Base-by-base conservation (phyloP, 495 filamentous ascomycete genomes). In the Thermochaetoides thermophila region DNA sequence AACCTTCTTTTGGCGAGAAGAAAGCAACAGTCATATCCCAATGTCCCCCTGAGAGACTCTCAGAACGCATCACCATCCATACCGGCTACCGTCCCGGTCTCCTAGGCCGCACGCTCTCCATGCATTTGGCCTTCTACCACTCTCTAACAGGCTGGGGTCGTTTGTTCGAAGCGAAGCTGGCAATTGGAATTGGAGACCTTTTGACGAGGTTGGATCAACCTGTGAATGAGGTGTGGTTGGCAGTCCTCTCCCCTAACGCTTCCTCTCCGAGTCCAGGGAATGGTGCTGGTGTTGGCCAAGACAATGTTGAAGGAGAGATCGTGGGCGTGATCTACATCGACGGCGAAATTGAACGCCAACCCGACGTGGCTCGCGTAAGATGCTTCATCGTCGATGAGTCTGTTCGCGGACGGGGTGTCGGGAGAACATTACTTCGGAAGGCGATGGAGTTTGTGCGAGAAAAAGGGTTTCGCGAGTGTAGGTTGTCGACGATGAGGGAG, bases 21-120 rank as follows among this genome's bases (percentile, higher is more conserved):
- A n/a, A n/a, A n/a, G n/a, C n/a, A n/a, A n/a, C n/a, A n/a, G n/a
- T n/a, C n/a, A n/a, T n/a, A n/a, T n/a, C n/a, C n/a, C n/a, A n/a
- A n/a, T n/a, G n/a, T n/a, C n/a, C n/a, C n/a, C n/a, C n/a, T n/a
- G n/a, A n/a, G n/a, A n/a, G n/a, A n/a, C n/a, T n/a, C n/a, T n/a
- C n/a, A n/a, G n/a, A n/a, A n/a, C n/a, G n/a, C 13, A 19, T 48
- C 25, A 29, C 23, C 26, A 49, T 54, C 29, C 21, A 38, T 24
- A 15, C 39, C 0, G 55, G 55, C 21, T 59, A 59, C 38, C 39
- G 35, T 6, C 53, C 49, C 10, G 46, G 43, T n/a, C 44, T 59
- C 7, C 41, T 57, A 9, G 47, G 36, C 27, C 40, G 44, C 18
- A 35, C 38, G 4, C 33, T 59, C 1, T 43, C 51, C 29, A 55